Evolutionary conservation across 106 monocot species (phyloP).

Genomic region (Posidonia australis): DNA sequence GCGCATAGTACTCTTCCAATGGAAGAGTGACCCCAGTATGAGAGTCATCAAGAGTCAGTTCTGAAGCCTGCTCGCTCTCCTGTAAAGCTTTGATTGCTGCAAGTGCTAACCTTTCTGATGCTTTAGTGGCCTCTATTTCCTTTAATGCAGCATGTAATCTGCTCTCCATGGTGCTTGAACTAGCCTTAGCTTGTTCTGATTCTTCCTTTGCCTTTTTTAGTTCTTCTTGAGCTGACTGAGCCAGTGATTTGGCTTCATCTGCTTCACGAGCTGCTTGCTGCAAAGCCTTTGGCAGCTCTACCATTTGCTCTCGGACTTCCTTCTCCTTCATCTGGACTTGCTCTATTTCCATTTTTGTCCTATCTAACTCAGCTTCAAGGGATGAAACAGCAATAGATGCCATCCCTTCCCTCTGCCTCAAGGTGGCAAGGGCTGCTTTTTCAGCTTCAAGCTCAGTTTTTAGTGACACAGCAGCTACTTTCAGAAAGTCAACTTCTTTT

Average conservation of each 20-base stretch:
- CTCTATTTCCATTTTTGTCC: slow-evolving; percentile 27
- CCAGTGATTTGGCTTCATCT: slow-evolving; percentile 38
- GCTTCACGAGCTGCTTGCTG: slow-evolving; percentile 36
- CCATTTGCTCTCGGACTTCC: slow-evolving; percentile 30
- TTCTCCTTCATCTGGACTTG: slow-evolving; percentile 25
- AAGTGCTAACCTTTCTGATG: slow-evolving; percentile 35
- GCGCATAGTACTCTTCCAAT: slow-evolving; percentile 51
- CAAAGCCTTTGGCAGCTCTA: slow-evolving; percentile 24
- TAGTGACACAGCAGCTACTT: slow-evolving; percentile 27
- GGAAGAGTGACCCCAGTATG: slow-evolving; percentile 27
- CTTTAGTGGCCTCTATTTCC: slow-evolving; percentile 51
- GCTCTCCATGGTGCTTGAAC: slow-evolving; percentile 18
- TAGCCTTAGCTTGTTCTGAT: slow-evolving; percentile 32
- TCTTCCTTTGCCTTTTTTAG: slow-evolving; percentile 50
- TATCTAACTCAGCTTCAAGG: slow-evolving; percentile 41
- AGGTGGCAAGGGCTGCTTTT: slow-evolving; percentile 14
- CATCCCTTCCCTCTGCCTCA: slow-evolving; percentile 33
- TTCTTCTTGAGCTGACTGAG: slow-evolving; percentile 37
- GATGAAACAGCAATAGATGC: slow-evolving; percentile 37
- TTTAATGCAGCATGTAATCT: slow-evolving; percentile 35
- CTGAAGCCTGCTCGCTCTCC: slow-evolving; percentile 24
- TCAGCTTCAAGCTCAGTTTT: slow-evolving; percentile 34
- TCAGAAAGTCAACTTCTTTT: slow-evolving; percentile 20
- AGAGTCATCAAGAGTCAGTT: slow-evolving; percentile 4
- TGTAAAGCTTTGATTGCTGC: slow-evolving; percentile 48